Conservation (phyloP, 2,329 filamentous ascomycete genomes). For the Chaetomiaceae sp. region DNA sequence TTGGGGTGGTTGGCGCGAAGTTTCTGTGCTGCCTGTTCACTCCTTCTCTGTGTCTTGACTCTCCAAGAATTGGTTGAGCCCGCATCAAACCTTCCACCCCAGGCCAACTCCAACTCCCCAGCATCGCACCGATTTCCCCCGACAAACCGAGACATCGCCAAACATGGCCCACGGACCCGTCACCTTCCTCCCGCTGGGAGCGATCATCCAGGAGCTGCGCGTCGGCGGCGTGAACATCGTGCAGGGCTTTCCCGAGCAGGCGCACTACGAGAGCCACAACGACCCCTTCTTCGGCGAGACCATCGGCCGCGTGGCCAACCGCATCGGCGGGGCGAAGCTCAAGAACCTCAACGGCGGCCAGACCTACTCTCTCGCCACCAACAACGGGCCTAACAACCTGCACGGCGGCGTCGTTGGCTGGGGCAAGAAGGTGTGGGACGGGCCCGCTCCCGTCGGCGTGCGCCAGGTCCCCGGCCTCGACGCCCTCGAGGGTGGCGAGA, state of each 20-base stretch:
- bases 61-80: background rate
- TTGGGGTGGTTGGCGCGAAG: background rate
- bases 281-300: constrained; percentile 83
- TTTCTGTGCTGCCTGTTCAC: background rate
- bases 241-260: constrained; percentile 70
- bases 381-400: constrained; percentile 70
- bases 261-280: constrained; percentile 71
- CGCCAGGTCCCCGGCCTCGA: constrained; percentile 45
- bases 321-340: constrained; percentile 67
- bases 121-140: constrained; percentile 2
- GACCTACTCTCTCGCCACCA: constrained; percentile 63
- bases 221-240: constrained; percentile 81
- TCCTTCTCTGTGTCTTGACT: background rate
- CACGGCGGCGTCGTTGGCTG: constrained; percentile 71
- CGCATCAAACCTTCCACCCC: background rate
- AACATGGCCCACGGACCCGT: constrained; percentile 45
- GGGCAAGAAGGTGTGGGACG: constrained; percentile 73
- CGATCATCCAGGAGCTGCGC: constrained; percentile 73
- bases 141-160: background rate
- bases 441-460: constrained; percentile 56
- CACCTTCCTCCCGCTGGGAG: constrained; percentile 67
- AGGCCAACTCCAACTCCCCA: constrained; percentile 6
- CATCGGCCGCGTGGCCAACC: constrained; percentile 80
- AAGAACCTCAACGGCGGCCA: constrained; percentile 61
- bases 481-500: constrained; percentile 55